Evolutionary conservation across 208 protist species (phyloP).

Genomic region (Crithidia mellificae): DNA sequence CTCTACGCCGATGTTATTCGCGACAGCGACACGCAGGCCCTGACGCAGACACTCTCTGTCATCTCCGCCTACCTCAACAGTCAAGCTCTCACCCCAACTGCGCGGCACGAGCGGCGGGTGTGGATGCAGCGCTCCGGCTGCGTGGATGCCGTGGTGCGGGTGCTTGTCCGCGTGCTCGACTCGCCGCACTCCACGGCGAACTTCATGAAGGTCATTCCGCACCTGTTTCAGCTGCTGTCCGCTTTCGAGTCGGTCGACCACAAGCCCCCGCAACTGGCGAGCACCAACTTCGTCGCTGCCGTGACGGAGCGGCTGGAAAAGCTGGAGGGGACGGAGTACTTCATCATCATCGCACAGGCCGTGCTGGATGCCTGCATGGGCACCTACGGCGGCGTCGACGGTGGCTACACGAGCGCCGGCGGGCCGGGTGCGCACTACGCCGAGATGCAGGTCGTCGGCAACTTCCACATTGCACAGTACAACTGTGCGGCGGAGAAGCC

Average conservation of each 20-base stretch:
- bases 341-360: slow-evolving; percentile 65
- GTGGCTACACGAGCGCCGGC: slow-evolving; percentile 11
- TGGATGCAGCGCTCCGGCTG: slow-evolving; percentile 65
- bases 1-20: slow-evolving; percentile 55
- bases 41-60: slow-evolving; percentile 48
- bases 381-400: slow-evolving; percentile 36
- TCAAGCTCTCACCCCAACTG: slow-evolving; percentile 21
- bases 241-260: slow-evolving; percentile 65
- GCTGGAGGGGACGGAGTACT: slow-evolving; percentile 58
- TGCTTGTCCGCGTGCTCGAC: slow-evolving; percentile 40
- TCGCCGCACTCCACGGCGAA: slow-evolving; percentile 31
- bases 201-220: slow-evolving; percentile 57
- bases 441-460: slow-evolving; percentile 42
- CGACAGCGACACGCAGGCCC: slow-evolving; percentile 28
- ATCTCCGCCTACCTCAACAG: slow-evolving; percentile 46
- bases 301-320: slow-evolving; percentile 41
- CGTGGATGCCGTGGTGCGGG: slow-evolving; percentile 57
- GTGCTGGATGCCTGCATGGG: slow-evolving; percentile 66
- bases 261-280: slow-evolving; percentile 44
- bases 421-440: slow-evolving; percentile 18
- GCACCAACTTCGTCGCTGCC: slow-evolving; percentile 50
- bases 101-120: slow-evolving; percentile 55
- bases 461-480: slow-evolving; percentile 40
- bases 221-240: slow-evolving; percentile 74
- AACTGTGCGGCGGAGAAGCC: slow-evolving; percentile 73